Base-by-base conservation (phyloP, 345 rosid species). In the Eucalyptus regnans region DNA sequence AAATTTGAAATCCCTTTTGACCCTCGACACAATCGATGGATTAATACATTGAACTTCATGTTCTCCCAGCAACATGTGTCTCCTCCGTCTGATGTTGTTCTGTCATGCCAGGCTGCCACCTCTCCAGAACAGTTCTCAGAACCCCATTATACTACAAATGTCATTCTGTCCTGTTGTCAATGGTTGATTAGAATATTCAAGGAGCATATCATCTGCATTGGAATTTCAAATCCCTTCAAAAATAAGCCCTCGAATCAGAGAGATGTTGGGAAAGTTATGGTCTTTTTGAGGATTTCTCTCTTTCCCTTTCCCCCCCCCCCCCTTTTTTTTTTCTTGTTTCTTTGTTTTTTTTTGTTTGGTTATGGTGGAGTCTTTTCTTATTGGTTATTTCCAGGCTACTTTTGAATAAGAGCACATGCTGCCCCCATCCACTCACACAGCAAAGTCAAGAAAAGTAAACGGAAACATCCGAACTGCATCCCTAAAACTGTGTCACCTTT, bases 231-330 rank as follows among this genome's bases (percentile, higher is more conserved):
- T 7, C 83, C 83, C 58, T 52, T 10, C 27, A 20, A 41, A 76
- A 41, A 37, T 41, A 20, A 76, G 83, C 48, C 15, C 15, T 37
- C 12, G 29, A 41, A 76, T 37, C 27, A 20, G 84, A 20, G 27
- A 20, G 84, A 41, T 20, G 27, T 22, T 76, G 48, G 48, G 84
- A 76, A 76, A 76, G 84, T 76, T 5, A 9, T 3, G 46, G 46
- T 33, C 12, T 33, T 76, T 41, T 20, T 6, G 3, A 44, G 43
- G 48, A 20, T 11, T 76, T 76, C 23, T 20, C 83, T 20, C 13
- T 37, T 22, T 37, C 6, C 13, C 23, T 9, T 64, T 64, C 1
- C 1, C 1, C 81, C 46, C 13, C 3, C 37, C 3, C 3, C 3
- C 3, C 3, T 33, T 33, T 33, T 33, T 37, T 76, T 17, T 3